These are phyloP conservation scores for Puccinia triticina DNA, from an alignment of 1,284 basidiomycete species.

Conservation along the genomic window DNA sequence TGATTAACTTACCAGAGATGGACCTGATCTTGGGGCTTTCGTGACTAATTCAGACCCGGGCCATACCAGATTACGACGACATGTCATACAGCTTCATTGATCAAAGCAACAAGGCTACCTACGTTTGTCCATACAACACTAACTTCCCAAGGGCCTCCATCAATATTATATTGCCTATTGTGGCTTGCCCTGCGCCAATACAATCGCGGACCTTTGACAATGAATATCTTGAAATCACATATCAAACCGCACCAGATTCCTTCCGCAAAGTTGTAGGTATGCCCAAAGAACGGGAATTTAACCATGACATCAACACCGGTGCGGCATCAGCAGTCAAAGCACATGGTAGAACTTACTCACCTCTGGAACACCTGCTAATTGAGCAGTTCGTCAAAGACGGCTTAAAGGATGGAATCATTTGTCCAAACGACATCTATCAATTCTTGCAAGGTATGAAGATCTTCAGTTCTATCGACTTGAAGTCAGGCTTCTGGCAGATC, in stretches of 20 bases:
- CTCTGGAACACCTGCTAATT: constrained; percentile 6
- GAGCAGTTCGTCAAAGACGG: constrained; percentile 15
- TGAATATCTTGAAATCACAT: background rate
- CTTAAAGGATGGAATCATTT: background rate
- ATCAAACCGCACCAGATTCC: background rate
- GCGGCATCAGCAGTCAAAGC: background rate
- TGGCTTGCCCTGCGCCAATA: background rate
- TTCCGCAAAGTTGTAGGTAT: background rate
- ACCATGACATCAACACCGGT: constrained; percentile 12
- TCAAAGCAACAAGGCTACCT: background rate
- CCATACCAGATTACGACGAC: background rate
- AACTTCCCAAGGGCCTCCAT: background rate
- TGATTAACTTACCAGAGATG: background rate
- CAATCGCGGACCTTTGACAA: background rate
- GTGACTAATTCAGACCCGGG: background rate
- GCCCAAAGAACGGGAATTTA: background rate
- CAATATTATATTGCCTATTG: background rate
- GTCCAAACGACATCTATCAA: background rate
- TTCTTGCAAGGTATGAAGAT: background rate
- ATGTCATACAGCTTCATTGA: background rate
- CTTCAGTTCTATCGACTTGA: constrained; percentile 6
- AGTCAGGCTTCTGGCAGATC: constrained; percentile 2
- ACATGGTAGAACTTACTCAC: background rate
- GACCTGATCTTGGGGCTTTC: background rate
- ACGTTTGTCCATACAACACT: background rate